Evolutionary conservation across 805 yeast genomes (phyloP).

Genomic region (Metschnikowia peoriensis): DNA sequence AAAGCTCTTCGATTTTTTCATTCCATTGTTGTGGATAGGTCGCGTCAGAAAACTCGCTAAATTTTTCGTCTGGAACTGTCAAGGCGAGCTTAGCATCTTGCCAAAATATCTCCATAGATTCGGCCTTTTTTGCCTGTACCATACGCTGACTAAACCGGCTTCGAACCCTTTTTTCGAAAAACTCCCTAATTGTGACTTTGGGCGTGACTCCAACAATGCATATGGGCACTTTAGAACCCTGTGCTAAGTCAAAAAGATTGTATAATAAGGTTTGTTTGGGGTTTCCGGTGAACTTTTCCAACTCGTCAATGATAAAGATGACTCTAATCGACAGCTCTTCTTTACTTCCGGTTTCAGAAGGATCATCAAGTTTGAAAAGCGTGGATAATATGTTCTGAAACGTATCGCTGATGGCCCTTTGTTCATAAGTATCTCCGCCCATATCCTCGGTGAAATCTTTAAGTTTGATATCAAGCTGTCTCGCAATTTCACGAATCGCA

Average conservation of each 20-base stretch:
- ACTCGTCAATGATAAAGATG: constrained; percentile 78
- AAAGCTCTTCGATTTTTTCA: constrained; percentile 25
- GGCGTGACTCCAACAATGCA: constrained; percentile 80
- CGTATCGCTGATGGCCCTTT: constrained; percentile 56
- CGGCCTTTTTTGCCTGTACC: constrained; percentile 55
- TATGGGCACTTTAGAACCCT: constrained; percentile 64
- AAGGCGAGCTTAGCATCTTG: constrained; percentile 44
- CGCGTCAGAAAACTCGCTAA: constrained; percentile 16
- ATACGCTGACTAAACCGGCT: constrained; percentile 84
- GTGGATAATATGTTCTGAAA: constrained; percentile 56
- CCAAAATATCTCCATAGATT: constrained; percentile 49
- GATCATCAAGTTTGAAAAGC: constrained; percentile 39
- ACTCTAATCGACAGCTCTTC: constrained; percentile 46
- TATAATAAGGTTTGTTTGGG: constrained; percentile 81
- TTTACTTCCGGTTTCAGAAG: constrained; percentile 16
- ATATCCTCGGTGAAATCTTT: constrained; percentile 15
- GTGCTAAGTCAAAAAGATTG: constrained; percentile 85
- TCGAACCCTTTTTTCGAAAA: constrained; percentile 86
- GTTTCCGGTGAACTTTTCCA: constrained; percentile 72
- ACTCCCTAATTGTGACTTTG: constrained; percentile 71
- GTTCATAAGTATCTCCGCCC: constrained; percentile 38
- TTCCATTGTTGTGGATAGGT: constrained; percentile 46
- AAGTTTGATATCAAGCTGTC: constrained; percentile 61
- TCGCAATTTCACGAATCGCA: constrained; percentile 84
- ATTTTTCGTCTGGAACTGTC: constrained; percentile 19